Conservation (phyloP, 2,329 filamentous ascomycete species). For the Arthrobotrys pseudoclavata region DNA sequence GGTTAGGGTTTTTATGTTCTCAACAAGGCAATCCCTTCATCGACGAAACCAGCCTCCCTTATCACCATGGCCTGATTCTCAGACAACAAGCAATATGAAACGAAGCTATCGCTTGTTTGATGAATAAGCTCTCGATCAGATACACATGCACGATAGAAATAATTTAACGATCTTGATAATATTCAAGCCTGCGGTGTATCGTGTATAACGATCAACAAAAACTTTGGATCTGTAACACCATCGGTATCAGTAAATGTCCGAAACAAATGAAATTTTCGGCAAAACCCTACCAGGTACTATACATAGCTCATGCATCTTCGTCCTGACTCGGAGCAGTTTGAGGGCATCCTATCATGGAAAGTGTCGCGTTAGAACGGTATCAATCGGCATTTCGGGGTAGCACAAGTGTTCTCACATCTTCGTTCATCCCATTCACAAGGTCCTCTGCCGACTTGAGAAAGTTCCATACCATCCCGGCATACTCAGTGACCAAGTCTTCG, state of each 20-base stretch:
- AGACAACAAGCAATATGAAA: conserved; percentile 11
- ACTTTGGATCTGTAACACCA: conserved; percentile 74
- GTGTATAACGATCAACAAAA: conserved; percentile 82
- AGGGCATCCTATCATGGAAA: conserved; percentile 73
- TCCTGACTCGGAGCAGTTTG: conserved; percentile 80
- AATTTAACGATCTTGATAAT: conserved; percentile 9
- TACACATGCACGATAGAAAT: neutral
- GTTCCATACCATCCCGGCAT: conserved; percentile 81
- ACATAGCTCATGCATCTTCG: conserved; percentile 87
- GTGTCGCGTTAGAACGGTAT: conserved; percentile 19
- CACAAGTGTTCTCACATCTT: conserved; percentile 71
- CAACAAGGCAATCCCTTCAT: conserved; percentile 19
- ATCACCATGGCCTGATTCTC: conserved; percentile 15
- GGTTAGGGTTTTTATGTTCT: neutral
- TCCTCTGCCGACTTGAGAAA: conserved; percentile 78
- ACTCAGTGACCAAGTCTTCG: conserved; percentile 76
- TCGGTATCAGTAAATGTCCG: conserved; percentile 6
- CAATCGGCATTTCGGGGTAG: conserved; percentile 11
- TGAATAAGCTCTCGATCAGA: conserved; percentile 15
- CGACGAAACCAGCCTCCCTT: conserved; percentile 3
- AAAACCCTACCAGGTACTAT: conserved; percentile 76
- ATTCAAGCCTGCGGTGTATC: conserved; percentile 79
- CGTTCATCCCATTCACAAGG: conserved; percentile 79
- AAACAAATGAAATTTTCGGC: conserved; percentile 20
- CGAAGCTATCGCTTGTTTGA: conserved; percentile 18